Percentiles rank a stretch among this genome's conserved stretches.
Evolutionary conservation across 176 grass and related monocot species (phyloP).

Genomic region (Carex kokanica): DNA sequence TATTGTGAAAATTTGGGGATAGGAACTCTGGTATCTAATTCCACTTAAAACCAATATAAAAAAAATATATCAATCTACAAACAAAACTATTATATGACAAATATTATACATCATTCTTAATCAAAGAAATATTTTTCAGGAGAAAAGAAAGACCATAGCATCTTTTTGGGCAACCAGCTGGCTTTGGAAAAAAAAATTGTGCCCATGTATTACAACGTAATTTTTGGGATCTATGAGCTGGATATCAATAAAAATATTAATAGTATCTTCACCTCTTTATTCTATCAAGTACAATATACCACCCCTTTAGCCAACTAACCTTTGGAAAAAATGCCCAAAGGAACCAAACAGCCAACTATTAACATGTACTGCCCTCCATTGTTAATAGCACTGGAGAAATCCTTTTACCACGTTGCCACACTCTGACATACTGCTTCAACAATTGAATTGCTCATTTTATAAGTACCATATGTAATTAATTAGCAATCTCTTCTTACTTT

Average conservation of each 20-base stretch:
- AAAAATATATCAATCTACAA: background rate
- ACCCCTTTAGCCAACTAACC: constrained; percentile 15
- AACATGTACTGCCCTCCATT: constrained; percentile 1
- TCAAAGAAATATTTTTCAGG: background rate
- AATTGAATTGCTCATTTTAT: background rate
- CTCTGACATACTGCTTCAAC: background rate
- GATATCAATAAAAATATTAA: constrained; percentile 6
- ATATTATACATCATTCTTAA: background rate
- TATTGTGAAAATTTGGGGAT: background rate
- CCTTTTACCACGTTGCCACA: background rate
- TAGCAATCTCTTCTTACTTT: background rate
- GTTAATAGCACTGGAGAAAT: background rate
- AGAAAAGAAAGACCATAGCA: background rate
- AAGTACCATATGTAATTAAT: background rate
- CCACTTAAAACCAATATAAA: background rate
- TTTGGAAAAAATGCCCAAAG: constrained; percentile 23
- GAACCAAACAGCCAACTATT: constrained; percentile 16
- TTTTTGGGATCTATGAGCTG: constrained; percentile 1
- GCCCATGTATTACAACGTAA: background rate
- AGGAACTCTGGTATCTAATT: background rate
- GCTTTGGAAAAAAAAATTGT: background rate
- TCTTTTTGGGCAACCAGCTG: background rate
- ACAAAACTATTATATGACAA: background rate
- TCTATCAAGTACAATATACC: constrained; percentile 10
- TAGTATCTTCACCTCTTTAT: constrained; percentile 23